phyloP scores from a whole-genome alignment of 1,139 yeast genomes.

The Groenewaldozyma sp. region DNA sequence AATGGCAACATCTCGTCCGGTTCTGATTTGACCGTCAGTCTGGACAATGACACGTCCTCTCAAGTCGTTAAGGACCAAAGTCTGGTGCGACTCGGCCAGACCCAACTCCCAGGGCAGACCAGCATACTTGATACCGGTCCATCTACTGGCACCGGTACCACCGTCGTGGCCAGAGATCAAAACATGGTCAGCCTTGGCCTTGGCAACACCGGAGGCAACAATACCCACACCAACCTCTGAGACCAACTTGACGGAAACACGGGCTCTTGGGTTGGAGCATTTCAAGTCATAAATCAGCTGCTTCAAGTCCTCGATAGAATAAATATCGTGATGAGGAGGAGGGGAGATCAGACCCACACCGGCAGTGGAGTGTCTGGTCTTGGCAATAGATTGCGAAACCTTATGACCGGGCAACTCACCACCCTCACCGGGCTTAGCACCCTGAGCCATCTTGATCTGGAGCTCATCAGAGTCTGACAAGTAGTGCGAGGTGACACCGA shows the following conservation, averaged over 20 bases:
- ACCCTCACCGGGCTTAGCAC: slow-evolving; percentile 99
- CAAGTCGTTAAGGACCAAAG: slow-evolving; percentile 87
- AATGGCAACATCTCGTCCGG: slow-evolving; percentile 93
- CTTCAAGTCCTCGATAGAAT: slow-evolving; percentile 95
- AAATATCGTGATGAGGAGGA: slow-evolving; percentile 97
- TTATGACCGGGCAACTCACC: slow-evolving; percentile 97
- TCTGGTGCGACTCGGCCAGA: slow-evolving; percentile 96
- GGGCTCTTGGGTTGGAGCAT: slow-evolving; percentile 94
- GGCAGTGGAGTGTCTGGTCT: slow-evolving; percentile 93
- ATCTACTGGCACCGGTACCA: slow-evolving; percentile 99
- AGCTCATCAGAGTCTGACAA: slow-evolving; percentile 94
- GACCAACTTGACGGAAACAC: slow-evolving; percentile 91
- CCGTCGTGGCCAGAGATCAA: slow-evolving; percentile 97
- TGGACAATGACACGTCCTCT: slow-evolving; percentile 93
- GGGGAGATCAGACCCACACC: slow-evolving; percentile 97
- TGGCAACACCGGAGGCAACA: slow-evolving; percentile 98
- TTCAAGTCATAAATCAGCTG: slow-evolving; percentile 94
- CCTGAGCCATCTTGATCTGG: slow-evolving; percentile 98
- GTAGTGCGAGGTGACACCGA: slow-evolving; percentile 94
- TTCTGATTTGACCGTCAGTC: slow-evolving; percentile 94
- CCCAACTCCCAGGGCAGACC: slow-evolving; percentile 99
- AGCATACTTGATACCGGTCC: slow-evolving; percentile 95
- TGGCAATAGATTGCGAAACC: slow-evolving; percentile 80
- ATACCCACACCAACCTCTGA: slow-evolving; percentile 99
- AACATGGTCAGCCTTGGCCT: slow-evolving; percentile 96